Conservation (phyloP, 371 early-diverging fungal species). For the Smittium culicis region DNA sequence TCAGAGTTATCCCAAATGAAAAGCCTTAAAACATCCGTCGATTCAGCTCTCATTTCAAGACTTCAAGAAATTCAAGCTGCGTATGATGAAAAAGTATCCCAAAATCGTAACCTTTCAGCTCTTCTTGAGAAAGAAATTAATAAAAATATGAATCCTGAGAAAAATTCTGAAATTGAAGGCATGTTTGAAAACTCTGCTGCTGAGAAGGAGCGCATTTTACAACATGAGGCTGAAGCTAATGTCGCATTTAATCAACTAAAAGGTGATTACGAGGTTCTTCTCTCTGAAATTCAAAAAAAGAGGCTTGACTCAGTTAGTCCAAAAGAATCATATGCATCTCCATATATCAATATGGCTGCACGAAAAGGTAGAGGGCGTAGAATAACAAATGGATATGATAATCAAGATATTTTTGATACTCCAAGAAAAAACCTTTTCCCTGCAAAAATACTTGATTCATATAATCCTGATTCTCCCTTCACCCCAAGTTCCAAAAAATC, state of each 20-base stretch:
- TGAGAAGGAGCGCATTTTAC: neutral
- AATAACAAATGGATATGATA: neutral
- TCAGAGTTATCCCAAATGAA: neutral
- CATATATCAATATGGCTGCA: neutral
- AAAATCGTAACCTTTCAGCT: neutral
- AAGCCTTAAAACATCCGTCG: neutral
- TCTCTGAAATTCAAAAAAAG: neutral
- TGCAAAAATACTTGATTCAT: neutral
- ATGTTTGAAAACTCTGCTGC: neutral
- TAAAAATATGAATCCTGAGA: neutral
- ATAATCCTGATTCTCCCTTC: neutral
- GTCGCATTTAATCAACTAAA: neutral
- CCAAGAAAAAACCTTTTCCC: neutral
- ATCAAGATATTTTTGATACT: neutral
- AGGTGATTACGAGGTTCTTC: neutral
- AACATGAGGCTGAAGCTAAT: neutral
- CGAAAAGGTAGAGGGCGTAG: neutral
- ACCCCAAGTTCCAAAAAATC: neutral
- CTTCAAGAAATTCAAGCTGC: constrained; percentile 11
- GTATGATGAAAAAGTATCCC: constrained; percentile 4
- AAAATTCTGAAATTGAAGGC: neutral
- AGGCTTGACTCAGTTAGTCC: neutral
- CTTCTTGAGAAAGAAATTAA: neutral
- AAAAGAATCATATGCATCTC: neutral
- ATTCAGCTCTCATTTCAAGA: neutral